Conservation (phyloP, 2,329 filamentous ascomycete species). For the Camillea tinctor region DNA sequence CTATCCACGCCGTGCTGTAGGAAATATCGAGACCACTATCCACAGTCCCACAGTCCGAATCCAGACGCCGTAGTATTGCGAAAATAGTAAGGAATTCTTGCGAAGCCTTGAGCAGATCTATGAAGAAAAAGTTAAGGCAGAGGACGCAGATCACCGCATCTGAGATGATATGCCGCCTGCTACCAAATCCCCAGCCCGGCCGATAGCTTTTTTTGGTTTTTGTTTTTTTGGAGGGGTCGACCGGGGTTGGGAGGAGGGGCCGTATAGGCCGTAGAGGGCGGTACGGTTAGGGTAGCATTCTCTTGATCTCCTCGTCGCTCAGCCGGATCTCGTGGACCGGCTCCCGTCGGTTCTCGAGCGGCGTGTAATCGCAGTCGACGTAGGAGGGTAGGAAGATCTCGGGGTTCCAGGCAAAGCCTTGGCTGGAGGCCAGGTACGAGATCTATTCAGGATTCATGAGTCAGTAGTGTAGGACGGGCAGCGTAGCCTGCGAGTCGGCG, state of each 20-base stretch:
- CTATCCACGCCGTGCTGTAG: conserved; percentile 20
- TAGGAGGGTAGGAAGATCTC: conserved; percentile 82
- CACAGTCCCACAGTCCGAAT: conserved; percentile 29
- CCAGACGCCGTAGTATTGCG: conserved; percentile 33
- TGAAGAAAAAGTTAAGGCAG: conserved; percentile 19
- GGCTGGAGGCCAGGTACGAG: conserved; percentile 74
- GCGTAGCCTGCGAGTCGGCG: conserved; percentile 6
- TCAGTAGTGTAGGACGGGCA: conserved; percentile 18
- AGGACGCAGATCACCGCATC: neutral
- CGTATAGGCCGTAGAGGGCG: no score
- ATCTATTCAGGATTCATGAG: conserved; percentile 51
- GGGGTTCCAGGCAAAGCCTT: conserved; percentile 83
- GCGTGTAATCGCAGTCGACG: conserved; percentile 70
- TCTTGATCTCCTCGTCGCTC: conserved; percentile 72
- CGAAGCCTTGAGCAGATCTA: conserved; percentile 31
- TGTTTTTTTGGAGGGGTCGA: neutral
- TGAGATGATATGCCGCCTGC: neutral
- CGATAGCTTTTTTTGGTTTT: neutral
- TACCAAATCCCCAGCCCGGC: conserved; percentile 3
- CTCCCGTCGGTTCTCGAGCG: conserved; percentile 73
- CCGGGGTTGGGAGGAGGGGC: neutral
- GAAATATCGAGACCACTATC: conserved; percentile 21
- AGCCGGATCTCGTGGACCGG: conserved; percentile 76
- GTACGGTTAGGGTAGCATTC: conserved; percentile 66
- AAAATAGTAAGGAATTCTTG: conserved; percentile 32